Evolutionary conservation across 2,329 filamentous ascomycete species (phyloP), one percentile per base, ranked within the genome.

Genomic region (Falciphora oryzae): DNA sequence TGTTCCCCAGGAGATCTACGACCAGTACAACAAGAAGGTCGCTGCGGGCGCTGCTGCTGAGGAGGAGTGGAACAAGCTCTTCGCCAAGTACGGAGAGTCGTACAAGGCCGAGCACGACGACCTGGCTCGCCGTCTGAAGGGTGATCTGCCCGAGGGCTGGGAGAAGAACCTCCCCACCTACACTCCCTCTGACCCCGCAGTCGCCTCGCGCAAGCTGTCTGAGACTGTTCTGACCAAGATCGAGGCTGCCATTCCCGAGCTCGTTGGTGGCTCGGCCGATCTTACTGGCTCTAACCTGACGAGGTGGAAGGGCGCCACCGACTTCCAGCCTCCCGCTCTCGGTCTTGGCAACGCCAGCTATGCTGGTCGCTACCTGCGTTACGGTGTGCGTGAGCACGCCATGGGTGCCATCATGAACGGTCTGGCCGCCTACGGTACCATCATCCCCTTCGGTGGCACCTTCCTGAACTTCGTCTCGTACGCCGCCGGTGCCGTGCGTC

Each of bases 391-490:
- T 78, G 92, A 96, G 84, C 92, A 96, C 79, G 91, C 81, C 72
- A 96, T 96, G 92, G 92, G 90, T 75, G 91, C 91, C 74, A 92
- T 96, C 80, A 90, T 96, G 83, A 97, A 97, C 85, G 95, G 95
- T 82, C 85, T 99, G 66, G 88, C 93, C 69, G 95, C 93, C 68
- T 99, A 98, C 80, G 95, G 95, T 73, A 96, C 93, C 74, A 84
- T 97, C 75, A 89, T 99, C 75, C 95, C 95, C 71, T 96, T 93
- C 72, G 88, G 88, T 70, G 95, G 95, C 81, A 98, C 95, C 74
- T 99, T 99, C 89, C 85, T 99, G 72, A 99, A 98, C 90, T 99
- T 99, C 79, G 93, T 98, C 71, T 98, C 94, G 31, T 99, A 99
- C 78, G 94, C 92, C 71, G 93, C 95, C 70, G 95, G 95, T 80